Percentiles rank a stretch among this genome's conserved stretches.
Conservation (phyloP, 1,139 yeast species). For the Ogataea hybrid region DNA sequence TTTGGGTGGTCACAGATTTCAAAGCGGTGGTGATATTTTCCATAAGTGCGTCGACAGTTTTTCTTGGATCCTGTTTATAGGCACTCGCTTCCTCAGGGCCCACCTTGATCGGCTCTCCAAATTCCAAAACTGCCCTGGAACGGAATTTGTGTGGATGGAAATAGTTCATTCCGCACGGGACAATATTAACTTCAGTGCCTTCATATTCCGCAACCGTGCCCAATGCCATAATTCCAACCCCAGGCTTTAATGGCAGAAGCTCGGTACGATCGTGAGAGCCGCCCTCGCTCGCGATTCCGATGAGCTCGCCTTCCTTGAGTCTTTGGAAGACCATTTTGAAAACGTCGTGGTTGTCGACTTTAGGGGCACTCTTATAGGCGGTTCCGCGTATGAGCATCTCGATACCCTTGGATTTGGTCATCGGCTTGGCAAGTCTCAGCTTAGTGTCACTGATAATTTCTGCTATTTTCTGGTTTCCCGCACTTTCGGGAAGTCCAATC, state of each 20-base stretch:
- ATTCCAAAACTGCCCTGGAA: conserved; percentile 73
- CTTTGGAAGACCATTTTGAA: conserved; percentile 65
- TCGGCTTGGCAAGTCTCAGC: conserved; percentile 48
- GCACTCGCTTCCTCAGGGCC: conserved; percentile 48
- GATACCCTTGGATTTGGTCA: conserved; percentile 39
- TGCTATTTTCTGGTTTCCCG: conserved; percentile 57
- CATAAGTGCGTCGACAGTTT: conserved; percentile 55
- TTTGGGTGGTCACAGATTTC: conserved; percentile 69
- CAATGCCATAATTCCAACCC: conserved; percentile 79
- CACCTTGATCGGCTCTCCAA: conserved; percentile 66
- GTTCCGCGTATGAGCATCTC: conserved; percentile 47
- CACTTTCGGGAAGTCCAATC: conserved; percentile 57
- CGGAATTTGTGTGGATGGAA: conserved; percentile 75
- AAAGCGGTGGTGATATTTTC: conserved; percentile 55
- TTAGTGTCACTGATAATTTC: conserved; percentile 53
- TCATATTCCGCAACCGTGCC: conserved; percentile 67
- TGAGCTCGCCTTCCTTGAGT: conserved; percentile 52
- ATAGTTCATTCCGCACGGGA: conserved; percentile 76
- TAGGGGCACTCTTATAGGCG: conserved; percentile 55
- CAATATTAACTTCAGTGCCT: conserved; percentile 53
- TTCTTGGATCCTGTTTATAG: conserved; percentile 56
- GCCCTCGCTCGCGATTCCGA: conserved; percentile 79
- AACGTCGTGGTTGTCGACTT: conserved; percentile 57
- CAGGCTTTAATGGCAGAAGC: conserved; percentile 71
- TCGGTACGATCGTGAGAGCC: conserved; percentile 82